Evolutionary conservation across 352 stramenopile genomes (phyloP), one percentile per base, ranked within the genome.

Genomic region (Phytopythium chamaehyphon): DNA sequence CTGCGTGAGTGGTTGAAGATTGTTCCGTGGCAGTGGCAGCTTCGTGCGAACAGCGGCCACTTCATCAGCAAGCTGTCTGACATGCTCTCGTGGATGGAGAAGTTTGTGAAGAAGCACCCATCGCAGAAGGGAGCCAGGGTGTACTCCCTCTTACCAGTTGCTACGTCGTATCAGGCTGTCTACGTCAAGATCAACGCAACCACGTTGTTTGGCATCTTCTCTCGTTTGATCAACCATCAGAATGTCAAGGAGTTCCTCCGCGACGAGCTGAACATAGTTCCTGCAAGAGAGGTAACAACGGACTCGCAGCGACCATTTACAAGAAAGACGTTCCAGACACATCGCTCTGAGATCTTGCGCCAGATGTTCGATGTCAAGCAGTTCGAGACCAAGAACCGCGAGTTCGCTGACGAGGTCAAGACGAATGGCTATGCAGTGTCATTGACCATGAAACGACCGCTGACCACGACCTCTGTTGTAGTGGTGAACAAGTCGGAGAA

Each of bases 141-240:
- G 42, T 59, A 46, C 37, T 52, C 52, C 8, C 52, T 59, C 3
- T 47, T 59, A 6, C 52, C 52, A 3, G 42, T 52, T 14, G 16
- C 36, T 2, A 53, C 44, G 10, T 50, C 38, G 3, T 58, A 24
- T 43, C 18, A 47, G 19, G 52, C 52, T 28, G 15, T 22, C 14
- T 47, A 59, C 42, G 42, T 59, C 42, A 59, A 52, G 42, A 52
- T 59, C 37, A 59, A 59, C 24, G 52, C 23, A 11, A 53, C 36
- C 12, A 59, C 42, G 19, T 24, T 59, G 23, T 38, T 26, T 23
- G 44, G 44, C 28, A 19, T 59, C 19, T 53, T 47, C 22, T 16
- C 24, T 43, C 52, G 36, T n/a, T n/a, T 47, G 9, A n/a, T 43
- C 35, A 57, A 58, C 15, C 40, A 51, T 1, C 7, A 40, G 15